Base-by-base conservation (phyloP, 1,139 yeast genomes). In the Geotrichum carabidarum region DNA sequence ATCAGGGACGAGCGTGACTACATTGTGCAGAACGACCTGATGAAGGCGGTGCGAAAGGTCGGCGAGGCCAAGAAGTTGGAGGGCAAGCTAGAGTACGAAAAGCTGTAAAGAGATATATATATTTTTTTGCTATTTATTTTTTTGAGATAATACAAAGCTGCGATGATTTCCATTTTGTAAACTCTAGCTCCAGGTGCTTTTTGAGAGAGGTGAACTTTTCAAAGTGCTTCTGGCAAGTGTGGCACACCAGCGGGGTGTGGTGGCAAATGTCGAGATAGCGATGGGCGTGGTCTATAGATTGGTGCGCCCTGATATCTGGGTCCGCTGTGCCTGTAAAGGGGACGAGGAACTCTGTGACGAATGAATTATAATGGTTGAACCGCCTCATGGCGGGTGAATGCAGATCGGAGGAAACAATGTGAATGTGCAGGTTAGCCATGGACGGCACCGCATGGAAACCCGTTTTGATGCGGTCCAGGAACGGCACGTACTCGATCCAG, bases 11-110 rank as follows among this genome's bases (percentile, higher is more conserved):
- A 93, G 69, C 83, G 99, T 67, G 98, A 93, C 69, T 88, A 89
- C 73, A 89, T 94, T 65, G 72, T 88, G 55, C 99, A 94, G 70
- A 85, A 87, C 66, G 99, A 94, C 75, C 72, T 94, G 72, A 86
- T 93, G 94, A 93, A 93, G 73, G 99, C 99, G 14, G 98, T 91
- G 45, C 82, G 99, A 73, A 94, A 94, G 77, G 98, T 94, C 58
- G 93, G 93, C 22, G 99, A 94, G 69, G 86, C 89, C 56, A 94
- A 94, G 85, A 94, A 93, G 74, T 81, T 94, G 71, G 99, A 94
- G 75, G 98, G 99, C 62, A 87, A 87, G 73, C 76, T 91, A 61
- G 98, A 93, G 67, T 93, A 93, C 69, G 95, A 91, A 74, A 90
- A 90, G 78, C 77, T 90, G 68, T 89, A 74, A 34, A 18, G 22